Conservation (phyloP, 257 asterid species). For the Penstemon eatonii region DNA sequence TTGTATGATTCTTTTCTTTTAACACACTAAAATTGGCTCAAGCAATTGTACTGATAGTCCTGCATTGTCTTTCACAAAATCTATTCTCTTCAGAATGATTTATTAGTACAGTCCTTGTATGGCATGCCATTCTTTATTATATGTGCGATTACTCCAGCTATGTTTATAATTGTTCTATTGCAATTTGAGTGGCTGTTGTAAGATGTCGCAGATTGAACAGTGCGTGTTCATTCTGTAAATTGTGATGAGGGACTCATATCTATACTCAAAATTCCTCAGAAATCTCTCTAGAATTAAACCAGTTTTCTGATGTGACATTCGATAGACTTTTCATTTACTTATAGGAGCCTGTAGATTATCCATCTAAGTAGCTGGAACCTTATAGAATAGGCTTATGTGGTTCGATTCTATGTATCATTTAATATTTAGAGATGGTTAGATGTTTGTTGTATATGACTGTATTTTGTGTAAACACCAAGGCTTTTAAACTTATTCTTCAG, state of each 20-base stretch:
- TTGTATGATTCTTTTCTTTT: neutral
- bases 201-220: too few relatives aligned
- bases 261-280: too few relatives aligned
- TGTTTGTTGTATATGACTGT: slow-evolving; percentile 17
- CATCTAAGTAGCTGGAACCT: slow-evolving; percentile 11
- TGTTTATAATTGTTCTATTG: neutral
- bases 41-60: neutral
- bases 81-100: neutral
- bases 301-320: slow-evolving; percentile 10
- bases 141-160: neutral
- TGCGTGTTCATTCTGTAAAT: too few relatives aligned
- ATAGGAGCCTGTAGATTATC: neutral
- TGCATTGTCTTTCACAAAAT: neutral
- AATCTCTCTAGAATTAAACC: neutral
- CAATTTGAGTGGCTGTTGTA: too few relatives aligned
- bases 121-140: neutral
- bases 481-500: slow-evolving; percentile 14
- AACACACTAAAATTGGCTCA: neutral
- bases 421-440: neutral
- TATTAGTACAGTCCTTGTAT: neutral
- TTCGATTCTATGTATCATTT: slow-evolving; percentile 8
- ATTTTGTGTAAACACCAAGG: neutral
- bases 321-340: slow-evolving; percentile 14
- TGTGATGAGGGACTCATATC: too few relatives aligned
- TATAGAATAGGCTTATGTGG: slow-evolving; percentile 8